Base-by-base conservation (phyloP, 1,139 yeast genomes). In the Saccharomyces hybrid region DNA sequence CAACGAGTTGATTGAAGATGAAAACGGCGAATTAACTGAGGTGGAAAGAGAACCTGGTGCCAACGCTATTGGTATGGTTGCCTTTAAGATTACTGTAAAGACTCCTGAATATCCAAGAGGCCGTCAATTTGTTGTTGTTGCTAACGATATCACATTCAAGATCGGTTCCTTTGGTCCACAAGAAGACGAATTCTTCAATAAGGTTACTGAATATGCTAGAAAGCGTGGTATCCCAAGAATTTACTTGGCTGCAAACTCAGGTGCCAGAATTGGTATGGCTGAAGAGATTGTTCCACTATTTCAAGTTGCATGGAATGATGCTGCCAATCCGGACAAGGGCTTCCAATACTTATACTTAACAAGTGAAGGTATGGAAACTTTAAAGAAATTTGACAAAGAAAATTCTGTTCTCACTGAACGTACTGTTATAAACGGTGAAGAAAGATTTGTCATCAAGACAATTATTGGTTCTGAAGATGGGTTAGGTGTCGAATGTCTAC, bases 111-210 rank as follows among this genome's bases (percentile, higher is more conserved):
- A 88, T 72, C 98, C 99, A 61, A 82, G 87, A 64, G 99, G 99
- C 57, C 93, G 99, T 77, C 88, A 87, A 73, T 82, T 93, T 67
- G 81, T 91, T 57, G 80, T 95, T 64, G 87, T 93, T 71, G 98
- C 99, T 53, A 93, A 93, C 70, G 99, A 93, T 73, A 95, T 93
- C 67, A 95, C 99, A 47, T 93, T 80, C 78, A 91, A 89, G 82
- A 93, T 93, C 74, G 99, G 99, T 73, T 93, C 99, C 1, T 93
- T 93, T 67, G 99, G 99, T 64, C 99, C 99, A n/a, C 86, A 82
- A 65, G 99, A 93, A 76, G 99, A 93, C 74, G 77, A 75, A 56
- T 93, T 84, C 77, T 93, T 93, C 79, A 81, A 88, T 77, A 84
- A 86, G 70, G 96, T 95, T 62, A 93, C 99, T 48, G 95, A 89